Evolutionary conservation across 805 yeast genomes (phyloP).

Genomic region (Citeromyces matritensis): DNA sequence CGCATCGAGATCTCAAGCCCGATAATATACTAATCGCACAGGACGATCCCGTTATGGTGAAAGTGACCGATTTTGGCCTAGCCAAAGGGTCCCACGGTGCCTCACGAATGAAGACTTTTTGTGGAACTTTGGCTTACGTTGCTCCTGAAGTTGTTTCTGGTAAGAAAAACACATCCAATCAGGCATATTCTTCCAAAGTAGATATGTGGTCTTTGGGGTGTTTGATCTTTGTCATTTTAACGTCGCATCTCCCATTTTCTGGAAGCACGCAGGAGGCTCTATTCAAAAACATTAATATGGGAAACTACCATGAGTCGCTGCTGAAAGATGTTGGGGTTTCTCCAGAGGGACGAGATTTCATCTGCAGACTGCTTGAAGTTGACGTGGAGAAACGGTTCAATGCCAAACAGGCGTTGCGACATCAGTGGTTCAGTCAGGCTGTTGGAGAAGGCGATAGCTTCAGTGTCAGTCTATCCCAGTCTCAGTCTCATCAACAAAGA

Average conservation of each 20-base stretch:
- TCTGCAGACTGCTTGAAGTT: slow-evolving; percentile 56
- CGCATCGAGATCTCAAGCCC: slow-evolving; percentile 95
- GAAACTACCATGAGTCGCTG: slow-evolving; percentile 69
- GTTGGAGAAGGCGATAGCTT: slow-evolving; percentile 12
- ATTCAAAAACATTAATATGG: slow-evolving; percentile 59
- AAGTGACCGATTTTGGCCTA: slow-evolving; percentile 90
- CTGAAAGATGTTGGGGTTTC: slow-evolving; percentile 33
- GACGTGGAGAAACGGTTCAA: slow-evolving; percentile 61
- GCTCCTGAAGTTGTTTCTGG: slow-evolving; percentile 85
- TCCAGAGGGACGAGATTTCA: slow-evolving; percentile 54
- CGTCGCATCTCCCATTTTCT: slow-evolving; percentile 90
- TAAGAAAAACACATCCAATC: slow-evolving; percentile 10
- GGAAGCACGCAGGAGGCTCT: slow-evolving; percentile 83
- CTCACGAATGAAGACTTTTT: slow-evolving; percentile 85
- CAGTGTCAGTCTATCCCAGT: slow-evolving; percentile 46
- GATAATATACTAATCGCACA: slow-evolving; percentile 85
- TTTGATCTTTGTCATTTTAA: slow-evolving; percentile 75
- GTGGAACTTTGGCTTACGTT: slow-evolving; percentile 93
- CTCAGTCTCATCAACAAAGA: slow-evolving; percentile 48
- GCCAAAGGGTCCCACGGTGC: slow-evolving; percentile 82
- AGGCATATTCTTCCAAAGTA: slow-evolving; percentile 65
- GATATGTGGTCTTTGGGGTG: slow-evolving; percentile 99
- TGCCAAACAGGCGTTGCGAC: slow-evolving; percentile 62
- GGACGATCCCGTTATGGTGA: slow-evolving; percentile 84
- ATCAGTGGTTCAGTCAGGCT: slow-evolving; percentile 58